Evolutionary conservation across 305 asterid genomes (phyloP).

Genomic region (Caryopteris hybrid): DNA sequence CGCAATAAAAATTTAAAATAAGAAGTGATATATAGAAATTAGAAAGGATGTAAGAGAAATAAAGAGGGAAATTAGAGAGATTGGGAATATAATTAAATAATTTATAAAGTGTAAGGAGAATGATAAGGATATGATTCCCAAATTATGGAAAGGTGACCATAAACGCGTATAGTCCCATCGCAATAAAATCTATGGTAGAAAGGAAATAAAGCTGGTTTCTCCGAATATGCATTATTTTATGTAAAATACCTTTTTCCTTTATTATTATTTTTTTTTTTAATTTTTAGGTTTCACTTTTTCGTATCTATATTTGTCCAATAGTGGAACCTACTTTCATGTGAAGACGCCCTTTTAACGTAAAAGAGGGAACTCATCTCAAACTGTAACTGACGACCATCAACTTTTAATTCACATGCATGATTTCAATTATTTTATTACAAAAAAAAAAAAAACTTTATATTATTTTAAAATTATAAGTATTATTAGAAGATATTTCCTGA

Average conservation of each 20-base stretch:
- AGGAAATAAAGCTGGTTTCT: slow-evolving; percentile 17
- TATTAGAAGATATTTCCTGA: no score
- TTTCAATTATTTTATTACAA: no score
- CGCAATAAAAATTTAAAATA: no score
- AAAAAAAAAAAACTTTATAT: no score
- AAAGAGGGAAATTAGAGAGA: no score
- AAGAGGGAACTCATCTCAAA: slow-evolving; percentile 10
- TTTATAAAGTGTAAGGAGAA: no score
- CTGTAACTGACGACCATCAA: no score
- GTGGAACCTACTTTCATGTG: slow-evolving; percentile 22
- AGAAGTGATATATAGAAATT: no score
- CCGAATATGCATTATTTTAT: neutral
- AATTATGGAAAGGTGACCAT: slow-evolving; percentile 24
- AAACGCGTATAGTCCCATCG: neutral
- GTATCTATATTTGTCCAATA: slow-evolving; percentile 12
- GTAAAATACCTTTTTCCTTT: neutral
- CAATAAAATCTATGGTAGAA: slow-evolving; percentile 12
- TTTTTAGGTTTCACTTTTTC: slow-evolving; percentile 6
- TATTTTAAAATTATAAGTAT: no score
- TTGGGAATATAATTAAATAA: no score
- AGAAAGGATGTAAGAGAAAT: no score
- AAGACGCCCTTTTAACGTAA: slow-evolving; percentile 3
- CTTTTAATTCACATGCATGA: no score
- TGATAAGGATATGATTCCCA: slow-evolving; percentile 28
- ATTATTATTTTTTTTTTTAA: neutral